Percentiles rank a stretch among this genome's conserved stretches.
Conservation (phyloP, 345 rosid species). For the Eucalyptus curtisii region DNA sequence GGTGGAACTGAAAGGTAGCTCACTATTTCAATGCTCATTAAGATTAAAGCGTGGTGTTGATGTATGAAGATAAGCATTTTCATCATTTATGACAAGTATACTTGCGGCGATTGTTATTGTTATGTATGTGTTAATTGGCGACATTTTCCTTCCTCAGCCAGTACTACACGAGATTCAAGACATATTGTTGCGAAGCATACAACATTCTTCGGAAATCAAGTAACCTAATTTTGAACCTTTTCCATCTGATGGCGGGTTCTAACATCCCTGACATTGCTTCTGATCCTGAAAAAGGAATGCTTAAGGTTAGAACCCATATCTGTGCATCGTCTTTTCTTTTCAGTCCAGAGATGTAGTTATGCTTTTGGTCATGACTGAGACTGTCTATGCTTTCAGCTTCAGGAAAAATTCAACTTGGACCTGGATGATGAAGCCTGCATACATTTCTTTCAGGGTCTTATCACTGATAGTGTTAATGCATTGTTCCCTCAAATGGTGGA, state of each 20-base stretch:
- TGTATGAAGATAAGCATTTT: neutral
- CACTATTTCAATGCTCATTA: neutral
- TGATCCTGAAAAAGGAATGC: slow-evolving; percentile 97
- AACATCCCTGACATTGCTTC: slow-evolving; percentile 93
- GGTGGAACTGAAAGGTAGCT: slow-evolving; percentile 94
- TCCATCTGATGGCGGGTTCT: slow-evolving; percentile 97
- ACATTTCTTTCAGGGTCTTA: slow-evolving; percentile 96
- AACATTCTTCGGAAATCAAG: slow-evolving; percentile 96
- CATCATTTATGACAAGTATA: neutral
- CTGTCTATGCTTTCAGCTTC: slow-evolving; percentile 41
- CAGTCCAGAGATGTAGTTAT: neutral
- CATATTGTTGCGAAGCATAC: slow-evolving; percentile 98
- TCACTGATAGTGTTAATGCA: slow-evolving; percentile 97
- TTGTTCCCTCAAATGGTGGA: slow-evolving; percentile 99
- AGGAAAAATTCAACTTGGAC: slow-evolving; percentile 94
- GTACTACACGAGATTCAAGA: slow-evolving; percentile 92
- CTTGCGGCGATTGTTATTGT: neutral
- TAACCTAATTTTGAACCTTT: slow-evolving; percentile 84
- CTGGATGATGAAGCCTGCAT: slow-evolving; percentile 92
- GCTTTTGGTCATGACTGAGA: neutral
- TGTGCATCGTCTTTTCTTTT: neutral
- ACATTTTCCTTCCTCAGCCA: slow-evolving; percentile 41
- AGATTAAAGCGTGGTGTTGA: neutral
- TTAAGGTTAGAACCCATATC: slow-evolving; percentile 38
- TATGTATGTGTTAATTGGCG: neutral